Conservation (phyloP, 805 yeast genomes). For the Ogataea paradorogensis region DNA sequence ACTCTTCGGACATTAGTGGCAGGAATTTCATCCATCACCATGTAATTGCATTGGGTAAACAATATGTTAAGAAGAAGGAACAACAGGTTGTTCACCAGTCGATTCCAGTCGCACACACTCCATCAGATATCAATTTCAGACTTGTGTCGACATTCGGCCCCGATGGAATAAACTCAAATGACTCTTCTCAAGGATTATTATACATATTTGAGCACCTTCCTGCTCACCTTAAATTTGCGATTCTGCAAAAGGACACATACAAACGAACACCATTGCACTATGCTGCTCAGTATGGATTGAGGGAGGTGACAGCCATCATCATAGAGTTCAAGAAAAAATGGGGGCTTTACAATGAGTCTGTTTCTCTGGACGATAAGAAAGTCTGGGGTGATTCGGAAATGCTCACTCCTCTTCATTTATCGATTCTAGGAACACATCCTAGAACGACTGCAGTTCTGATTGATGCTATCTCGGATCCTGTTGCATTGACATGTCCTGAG, state of each 20-base stretch:
- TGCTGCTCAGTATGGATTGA: constrained; percentile 82
- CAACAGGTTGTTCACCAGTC: constrained; percentile 18
- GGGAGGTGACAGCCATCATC: constrained; percentile 56
- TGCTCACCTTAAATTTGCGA: constrained; percentile 47
- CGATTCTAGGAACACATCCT: constrained; percentile 82
- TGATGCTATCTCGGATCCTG: constrained; percentile 37
- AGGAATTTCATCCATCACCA: constrained; percentile 85
- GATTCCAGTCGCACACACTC: constrained; percentile 37
- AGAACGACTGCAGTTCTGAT: constrained; percentile 63
- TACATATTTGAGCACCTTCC: constrained; percentile 59
- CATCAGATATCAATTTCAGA: constrained; percentile 47
- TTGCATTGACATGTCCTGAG: constrained; percentile 47
- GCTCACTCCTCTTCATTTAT: constrained; percentile 77
- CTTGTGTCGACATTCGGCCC: constrained; percentile 55
- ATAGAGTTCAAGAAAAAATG: constrained; percentile 56
- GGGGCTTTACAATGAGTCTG: constrained; percentile 49
- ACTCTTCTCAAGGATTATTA: constrained; percentile 55
- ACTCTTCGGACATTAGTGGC: constrained; percentile 71
- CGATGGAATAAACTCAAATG: constrained; percentile 60
- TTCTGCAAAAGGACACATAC: constrained; percentile 71
- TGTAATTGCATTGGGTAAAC: constrained; percentile 74
- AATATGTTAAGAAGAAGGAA: constrained; percentile 36
- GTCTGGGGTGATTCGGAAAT: constrained; percentile 78
- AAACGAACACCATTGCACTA: constrained; percentile 86
- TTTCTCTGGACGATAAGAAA: constrained; percentile 53